phyloP scores from a whole-genome alignment of 108 stramenopile genomes.

The Nannochloropsis salina region DNA sequence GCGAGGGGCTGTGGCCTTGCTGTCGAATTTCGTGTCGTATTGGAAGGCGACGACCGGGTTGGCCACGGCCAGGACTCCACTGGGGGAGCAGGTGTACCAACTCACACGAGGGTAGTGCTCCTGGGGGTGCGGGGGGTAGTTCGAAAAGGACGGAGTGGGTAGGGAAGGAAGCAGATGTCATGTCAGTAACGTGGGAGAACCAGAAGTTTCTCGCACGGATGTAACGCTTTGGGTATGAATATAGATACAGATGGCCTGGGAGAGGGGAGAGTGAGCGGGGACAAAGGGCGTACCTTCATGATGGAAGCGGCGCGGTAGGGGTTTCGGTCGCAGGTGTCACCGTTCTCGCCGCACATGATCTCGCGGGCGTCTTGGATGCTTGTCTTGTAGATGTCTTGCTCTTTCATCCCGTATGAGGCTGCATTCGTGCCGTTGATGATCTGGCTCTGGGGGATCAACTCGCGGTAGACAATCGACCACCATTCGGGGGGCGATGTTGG shows the following conservation, averaged over 20 bases:
- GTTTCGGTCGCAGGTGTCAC: background rate
- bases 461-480: slow-evolving; percentile 6
- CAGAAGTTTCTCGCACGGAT: no score
- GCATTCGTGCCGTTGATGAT: background rate
- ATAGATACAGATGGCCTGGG: background rate
- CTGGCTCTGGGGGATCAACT: background rate
- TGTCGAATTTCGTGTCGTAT: background rate
- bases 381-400: background rate
- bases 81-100: slow-evolving; percentile 13
- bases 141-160: background rate
- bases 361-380: background rate
- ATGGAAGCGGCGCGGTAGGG: background rate
- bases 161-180: no score
- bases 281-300: background rate
- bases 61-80: background rate
- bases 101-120: background rate
- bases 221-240: no score
- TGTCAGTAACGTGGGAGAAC: no score
- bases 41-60: background rate
- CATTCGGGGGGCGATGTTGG: background rate
- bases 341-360: background rate
- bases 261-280: background rate
- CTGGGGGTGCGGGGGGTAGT: background rate
- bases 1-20: background rate
- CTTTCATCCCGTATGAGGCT: background rate